Conservation (phyloP, 2,329 filamentous ascomycete genomes). For the Paecilomyces sp. region DNA sequence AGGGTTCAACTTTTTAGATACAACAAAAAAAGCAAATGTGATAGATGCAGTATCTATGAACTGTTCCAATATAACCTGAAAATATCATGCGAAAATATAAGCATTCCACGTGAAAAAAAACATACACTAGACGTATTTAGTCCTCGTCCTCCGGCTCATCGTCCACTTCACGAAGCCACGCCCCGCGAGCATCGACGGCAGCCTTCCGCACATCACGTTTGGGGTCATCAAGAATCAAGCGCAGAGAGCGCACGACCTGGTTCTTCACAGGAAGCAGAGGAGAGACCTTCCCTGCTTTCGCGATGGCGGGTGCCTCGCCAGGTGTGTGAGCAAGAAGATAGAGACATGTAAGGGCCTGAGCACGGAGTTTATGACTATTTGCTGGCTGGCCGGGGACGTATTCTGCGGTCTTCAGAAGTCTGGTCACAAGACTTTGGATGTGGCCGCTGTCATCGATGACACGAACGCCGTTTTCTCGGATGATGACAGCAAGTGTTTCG, state of each 20-base stretch:
- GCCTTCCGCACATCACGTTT: conserved; percentile 57
- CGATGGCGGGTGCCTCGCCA: conserved; percentile 14
- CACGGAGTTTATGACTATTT: conserved; percentile 24
- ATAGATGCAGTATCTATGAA: neutral
- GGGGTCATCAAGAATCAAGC: conserved; percentile 52
- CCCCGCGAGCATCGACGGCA: conserved; percentile 54
- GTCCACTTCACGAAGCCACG: conserved; percentile 52
- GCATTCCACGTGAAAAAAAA: neutral
- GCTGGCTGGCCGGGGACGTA: conserved; percentile 5
- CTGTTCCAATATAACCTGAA: neutral
- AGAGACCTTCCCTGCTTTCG: conserved; percentile 23
- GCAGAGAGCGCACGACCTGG: conserved; percentile 50
- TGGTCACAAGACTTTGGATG: conserved; percentile 48
- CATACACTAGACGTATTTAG: conserved; percentile 7
- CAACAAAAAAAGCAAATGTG: neutral
- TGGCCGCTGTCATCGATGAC: conserved; percentile 49
- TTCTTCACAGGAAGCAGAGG: conserved; percentile 51
- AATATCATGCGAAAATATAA: neutral
- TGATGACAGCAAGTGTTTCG: conserved; percentile 50
- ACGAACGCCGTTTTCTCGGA: conserved; percentile 48
- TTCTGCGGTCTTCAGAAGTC: conserved; percentile 45
- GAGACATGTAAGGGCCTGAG: conserved; percentile 30
- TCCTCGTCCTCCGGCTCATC: conserved; percentile 54
- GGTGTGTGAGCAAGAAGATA: conserved; percentile 28
- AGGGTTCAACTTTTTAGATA: neutral